Evolutionary conservation across 2,329 filamentous ascomycete genomes (phyloP).

Genomic region (Leptographium procerum): DNA sequence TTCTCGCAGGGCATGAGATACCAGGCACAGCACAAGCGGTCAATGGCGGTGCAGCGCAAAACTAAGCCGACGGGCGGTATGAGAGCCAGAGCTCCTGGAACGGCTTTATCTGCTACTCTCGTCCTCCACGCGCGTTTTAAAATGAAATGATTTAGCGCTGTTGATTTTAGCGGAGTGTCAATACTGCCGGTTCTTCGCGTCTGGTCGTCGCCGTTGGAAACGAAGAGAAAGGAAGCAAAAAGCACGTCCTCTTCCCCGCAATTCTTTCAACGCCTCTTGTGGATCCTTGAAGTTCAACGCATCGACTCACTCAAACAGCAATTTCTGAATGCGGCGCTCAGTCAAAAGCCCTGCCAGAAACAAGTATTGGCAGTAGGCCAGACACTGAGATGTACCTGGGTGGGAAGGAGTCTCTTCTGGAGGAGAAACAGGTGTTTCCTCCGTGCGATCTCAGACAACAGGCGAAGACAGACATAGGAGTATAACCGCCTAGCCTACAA

Average conservation of each 20-base stretch:
- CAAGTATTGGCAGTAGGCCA: not conserved
- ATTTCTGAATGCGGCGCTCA: not conserved
- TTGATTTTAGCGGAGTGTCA: not conserved
- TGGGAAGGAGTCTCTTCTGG: not conserved
- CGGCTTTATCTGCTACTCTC: not conserved
- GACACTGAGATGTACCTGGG: not conserved
- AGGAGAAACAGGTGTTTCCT: not conserved
- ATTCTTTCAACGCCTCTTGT: not conserved
- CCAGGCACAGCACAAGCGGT: not conserved
- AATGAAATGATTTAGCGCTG: not conserved
- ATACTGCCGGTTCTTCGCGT: not conserved
- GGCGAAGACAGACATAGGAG: not conserved
- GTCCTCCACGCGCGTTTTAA: not conserved
- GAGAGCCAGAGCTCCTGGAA: not conserved
- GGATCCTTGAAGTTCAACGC: not conserved
- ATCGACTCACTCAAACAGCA: too few species aligned
- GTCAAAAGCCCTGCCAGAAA: not conserved
- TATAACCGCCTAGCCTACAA: not conserved
- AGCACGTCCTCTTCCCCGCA: not conserved
- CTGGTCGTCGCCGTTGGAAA: not conserved
- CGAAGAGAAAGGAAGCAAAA: not conserved
- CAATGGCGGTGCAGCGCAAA: not conserved
- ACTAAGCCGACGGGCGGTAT: not conserved
- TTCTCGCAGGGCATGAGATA: not conserved
- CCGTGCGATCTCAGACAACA: not conserved